Base-by-base conservation (phyloP, 768 basidiomycete genomes). In the Amanita brunnescens region DNA sequence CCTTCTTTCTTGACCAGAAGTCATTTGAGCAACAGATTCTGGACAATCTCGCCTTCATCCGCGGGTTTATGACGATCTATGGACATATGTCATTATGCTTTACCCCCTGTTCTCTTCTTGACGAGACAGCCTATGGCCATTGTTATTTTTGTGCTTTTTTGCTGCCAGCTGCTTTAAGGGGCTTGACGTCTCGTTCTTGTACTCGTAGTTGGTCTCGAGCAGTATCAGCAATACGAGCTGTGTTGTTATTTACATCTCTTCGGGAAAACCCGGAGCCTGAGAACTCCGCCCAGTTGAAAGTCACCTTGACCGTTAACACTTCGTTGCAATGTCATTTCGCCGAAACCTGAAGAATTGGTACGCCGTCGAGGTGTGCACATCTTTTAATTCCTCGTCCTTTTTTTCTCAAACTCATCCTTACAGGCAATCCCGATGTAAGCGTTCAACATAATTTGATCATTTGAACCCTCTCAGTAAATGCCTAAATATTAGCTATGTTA, bases 321-420 rank as follows among this genome's bases (percentile, higher is more conserved):
- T n/a, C n/a, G n/a, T 44, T 50, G 44, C 47, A 24, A 59, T 53
- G 52, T 53, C 52, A 7, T 53, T 71, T 43, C 73, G 72, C 54
- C 73, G 62, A 55, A 49, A 59, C 18, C 68, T 78, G 74, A 81
- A 74, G 66, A 74, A 86, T 67, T 85, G 83, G 83, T 82, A 75
- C 61, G 84, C 85, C 70, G 70, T 84, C 58, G 86, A 87, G 79
- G 83, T 81, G 47, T 14, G 71, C 42, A 18, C 47, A 48, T 21
- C 48, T 23, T 47, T 23, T 41, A 10, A 21, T 3, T 13, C 16
- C 5, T 14, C 7, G 1, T 30, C 12, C 23, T 23, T 21, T 23
- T 13, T 14, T 5, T 6, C 9, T 49, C 18, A 55, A 34, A 47
- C 47, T 47, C 10, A 35, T 41, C 20, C 40, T 24, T 33, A 13